Evolutionary conservation across 495 filamentous ascomycete genomes (phyloP).

Genomic region (Geopyxis carbonaria): DNA sequence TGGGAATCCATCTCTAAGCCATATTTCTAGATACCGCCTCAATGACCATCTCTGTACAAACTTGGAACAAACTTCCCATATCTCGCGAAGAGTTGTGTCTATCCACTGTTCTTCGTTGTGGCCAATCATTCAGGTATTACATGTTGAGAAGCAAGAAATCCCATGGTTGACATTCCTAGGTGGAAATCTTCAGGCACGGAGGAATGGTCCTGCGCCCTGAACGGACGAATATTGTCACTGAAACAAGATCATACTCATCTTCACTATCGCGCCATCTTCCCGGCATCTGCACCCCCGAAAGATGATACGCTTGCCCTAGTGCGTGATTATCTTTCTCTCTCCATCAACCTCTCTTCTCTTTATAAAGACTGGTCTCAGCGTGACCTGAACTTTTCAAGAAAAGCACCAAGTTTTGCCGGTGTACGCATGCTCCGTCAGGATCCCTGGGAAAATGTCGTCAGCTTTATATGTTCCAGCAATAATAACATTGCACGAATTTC

Average conservation of each 20-base stretch:
- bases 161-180: constrained; percentile 24
- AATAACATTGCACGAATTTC: constrained; percentile 93
- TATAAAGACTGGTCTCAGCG: constrained; percentile 75
- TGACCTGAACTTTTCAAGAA: constrained; percentile 79
- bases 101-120: constrained; percentile 22
- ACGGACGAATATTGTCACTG: constrained; percentile 67
- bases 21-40: too few relatives aligned
- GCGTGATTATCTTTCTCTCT: constrained; percentile 67
- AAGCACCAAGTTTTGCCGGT: constrained; percentile 71
- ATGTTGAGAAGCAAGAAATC: background rate
- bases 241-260: constrained; percentile 64
- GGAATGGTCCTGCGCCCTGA: constrained; percentile 81
- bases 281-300: constrained; percentile 25
- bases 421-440: constrained; percentile 92
- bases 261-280: constrained; percentile 60
- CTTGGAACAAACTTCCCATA: constrained; percentile 19
- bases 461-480: constrained; percentile 97
- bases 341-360: constrained; percentile 49
- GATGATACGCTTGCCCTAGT: constrained; percentile 54
- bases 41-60: background rate
- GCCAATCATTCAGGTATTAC: constrained; percentile 24
- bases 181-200: constrained; percentile 66
- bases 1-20: too few relatives aligned
- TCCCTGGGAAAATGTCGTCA: constrained; percentile 84
- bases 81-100: constrained; percentile 16